phyloP scores from a whole-genome alignment of 495 filamentous ascomycete genomes.

The Pyrenopolyporus hunteri region DNA sequence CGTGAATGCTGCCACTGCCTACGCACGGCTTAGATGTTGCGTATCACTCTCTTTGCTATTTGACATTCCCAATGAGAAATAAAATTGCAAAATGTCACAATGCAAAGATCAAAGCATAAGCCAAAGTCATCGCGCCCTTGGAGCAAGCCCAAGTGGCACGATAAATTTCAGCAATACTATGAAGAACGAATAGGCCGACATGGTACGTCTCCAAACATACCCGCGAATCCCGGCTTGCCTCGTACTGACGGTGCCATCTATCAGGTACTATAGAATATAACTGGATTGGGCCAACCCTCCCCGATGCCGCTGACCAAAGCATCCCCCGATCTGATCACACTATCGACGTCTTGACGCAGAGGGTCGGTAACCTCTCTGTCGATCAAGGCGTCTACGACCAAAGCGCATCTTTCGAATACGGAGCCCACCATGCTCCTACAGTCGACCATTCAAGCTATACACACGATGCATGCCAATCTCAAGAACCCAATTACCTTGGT shows the following conservation, averaged over 20 bases:
- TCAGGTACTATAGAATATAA: constrained; percentile 36
- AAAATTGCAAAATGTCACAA: constrained; percentile 43
- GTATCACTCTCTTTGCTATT: constrained; percentile 15
- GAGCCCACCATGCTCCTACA: constrained; percentile 15
- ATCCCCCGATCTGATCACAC: constrained; percentile 36
- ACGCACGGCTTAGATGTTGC: constrained; percentile 19
- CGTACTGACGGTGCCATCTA: constrained; percentile 24
- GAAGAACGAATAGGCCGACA: constrained; percentile 34
- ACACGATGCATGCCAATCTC: constrained; percentile 24
- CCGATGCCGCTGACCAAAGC: constrained; percentile 29
- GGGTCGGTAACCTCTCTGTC: constrained; percentile 27
- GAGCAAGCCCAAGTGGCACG: constrained; percentile 43
- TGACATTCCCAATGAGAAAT: constrained; percentile 23
- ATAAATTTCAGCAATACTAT: constrained; percentile 36
- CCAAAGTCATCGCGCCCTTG: constrained; percentile 38
- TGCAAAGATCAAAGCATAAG: constrained; percentile 42
- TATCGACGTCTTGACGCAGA: constrained; percentile 32
- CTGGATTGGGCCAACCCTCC: constrained; percentile 32
- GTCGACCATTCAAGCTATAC: constrained; percentile 36
- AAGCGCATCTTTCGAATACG: constrained; percentile 20
- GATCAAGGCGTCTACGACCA: constrained; percentile 27
- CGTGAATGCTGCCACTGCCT: constrained; percentile 28
- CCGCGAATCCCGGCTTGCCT: constrained; percentile 2
- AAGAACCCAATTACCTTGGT: constrained; percentile 25
- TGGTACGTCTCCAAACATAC: constrained; percentile 32